Percentiles rank a stretch among this genome's conserved stretches.
These are phyloP conservation scores for Closterium sp. DNA, from an alignment of 139 green algal genomes.

Conservation along the genomic window DNA sequence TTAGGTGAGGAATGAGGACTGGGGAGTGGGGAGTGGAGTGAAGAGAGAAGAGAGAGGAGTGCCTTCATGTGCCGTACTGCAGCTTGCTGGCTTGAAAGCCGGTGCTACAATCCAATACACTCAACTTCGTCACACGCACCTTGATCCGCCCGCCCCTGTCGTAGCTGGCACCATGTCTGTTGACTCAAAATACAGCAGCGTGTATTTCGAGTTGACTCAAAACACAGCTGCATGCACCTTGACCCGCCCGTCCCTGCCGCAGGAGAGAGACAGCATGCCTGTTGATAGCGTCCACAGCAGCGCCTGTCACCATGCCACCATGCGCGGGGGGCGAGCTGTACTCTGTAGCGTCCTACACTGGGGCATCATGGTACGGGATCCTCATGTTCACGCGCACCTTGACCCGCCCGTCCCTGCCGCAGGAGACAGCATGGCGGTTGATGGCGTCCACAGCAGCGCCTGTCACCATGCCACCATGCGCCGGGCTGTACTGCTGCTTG, in stretches of 20 bases:
- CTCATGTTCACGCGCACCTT: constrained; percentile 35
- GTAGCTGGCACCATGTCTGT: neutral
- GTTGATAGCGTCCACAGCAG: neutral
- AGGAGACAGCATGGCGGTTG: constrained; percentile 64
- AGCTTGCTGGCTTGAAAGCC: too few relatives aligned
- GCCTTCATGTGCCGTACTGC: too few relatives aligned
- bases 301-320: neutral
- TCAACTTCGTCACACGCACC: too few relatives aligned
- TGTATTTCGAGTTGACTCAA: too few relatives aligned
- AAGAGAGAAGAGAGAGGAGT: neutral
- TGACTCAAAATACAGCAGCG: too few relatives aligned
- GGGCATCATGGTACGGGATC: constrained; percentile 48
- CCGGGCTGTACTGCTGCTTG: constrained; percentile 21
- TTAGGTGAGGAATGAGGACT: neutral
- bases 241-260: neutral
- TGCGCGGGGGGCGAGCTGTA: neutral
- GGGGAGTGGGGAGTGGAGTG: neutral
- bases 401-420: constrained; percentile 16
- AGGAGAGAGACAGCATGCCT: constrained; percentile 2
- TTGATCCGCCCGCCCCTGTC: neutral
- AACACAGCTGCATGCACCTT: constrained; percentile 34
- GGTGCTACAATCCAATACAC: too few relatives aligned
- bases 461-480: constrained; percentile 71
- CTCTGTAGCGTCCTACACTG: neutral
- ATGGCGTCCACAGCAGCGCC: constrained; percentile 64